Base-by-base conservation (phyloP, 2,329 filamentous ascomycete genomes). In the Scleromitrula shiraiana region DNA sequence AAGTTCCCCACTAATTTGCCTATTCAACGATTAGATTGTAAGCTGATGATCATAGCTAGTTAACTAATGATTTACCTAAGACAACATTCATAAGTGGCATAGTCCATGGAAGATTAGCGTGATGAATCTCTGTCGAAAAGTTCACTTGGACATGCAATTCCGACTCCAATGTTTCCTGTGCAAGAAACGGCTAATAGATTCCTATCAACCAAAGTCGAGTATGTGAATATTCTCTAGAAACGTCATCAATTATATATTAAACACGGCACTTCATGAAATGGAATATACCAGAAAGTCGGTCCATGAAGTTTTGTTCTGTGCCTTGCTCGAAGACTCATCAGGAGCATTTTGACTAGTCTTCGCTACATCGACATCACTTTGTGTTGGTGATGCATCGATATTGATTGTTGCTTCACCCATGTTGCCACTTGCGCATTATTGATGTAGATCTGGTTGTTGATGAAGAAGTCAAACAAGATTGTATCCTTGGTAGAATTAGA, bases 1-100 rank as follows among this genome's bases (percentile, higher is more conserved):
- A 50, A 44, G 27, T 50, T 51, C 4, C 30, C 35, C 3, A 75
- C 68, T 35, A 61, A 46, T 22, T 51, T 42, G 19, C 58, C 55
- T 59, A 32, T 12, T 9, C 23, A 8, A 12, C 4, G 27, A 41
- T 36, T 43, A 46, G 23, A 9, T 24, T 7, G 23, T 22, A 10
- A 15, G 29, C 1, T n/a, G 29, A 5, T 22, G 9, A 5, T 7
- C 29, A 5, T 0, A 17, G 23, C 14, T 15, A 2, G 23, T 4
- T 1, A 15, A 17, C 49, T n/a, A 5, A 59, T 23, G 15, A 10
- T 61, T 58, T 64, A 70, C 75, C 76, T 59, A 80, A 79, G 12
- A 79, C 66, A 10, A 80, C 69, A 48, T 79, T 81, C 71, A 81
- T 77, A 40, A 82, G 56, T 0, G 78, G 78, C 39, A 81, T 61